Base-by-base conservation (phyloP, 1,139 yeast genomes). In the Geotrichum bryndzae region DNA sequence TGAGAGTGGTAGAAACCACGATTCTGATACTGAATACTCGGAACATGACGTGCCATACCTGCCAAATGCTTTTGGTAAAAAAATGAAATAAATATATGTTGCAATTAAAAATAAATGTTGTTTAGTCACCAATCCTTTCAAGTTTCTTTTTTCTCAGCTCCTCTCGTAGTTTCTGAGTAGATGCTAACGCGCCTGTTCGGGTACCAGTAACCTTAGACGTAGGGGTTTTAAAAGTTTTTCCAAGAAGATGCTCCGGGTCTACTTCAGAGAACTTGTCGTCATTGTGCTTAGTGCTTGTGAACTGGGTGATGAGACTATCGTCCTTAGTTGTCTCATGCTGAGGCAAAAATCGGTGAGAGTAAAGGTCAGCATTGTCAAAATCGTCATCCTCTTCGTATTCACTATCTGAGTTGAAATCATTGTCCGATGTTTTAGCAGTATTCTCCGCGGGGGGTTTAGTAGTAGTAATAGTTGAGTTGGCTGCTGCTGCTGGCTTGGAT, bases 1-100 rank as follows among this genome's bases (percentile, higher is more conserved):
- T 3, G 54, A 46, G 41, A 11, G 27, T 23, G 41, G 45, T 13
- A 27, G 23, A 33, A 31, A 25, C 1, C 52, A 59, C n/a, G 46
- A 56, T 25, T 56, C 59, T n/a, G 62, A 59, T 52, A 59, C 62
- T 6, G 62, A 59, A 46, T 56, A 53, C 51, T 52, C 59, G 3
- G 59, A 56, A 15, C 50, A 50, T 29, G 61, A 54, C 3, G 11
- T 41, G 23, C 58, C 60, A 13, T 52, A 53, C 23, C 53, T 58
- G 31, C 31, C 56, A 25, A 53, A 51, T n/a, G 35, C 35, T 8
- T 41, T n/a, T 54, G 38, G 15, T 33, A 29, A 31, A 41, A n/a
- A 45, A 54, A 45, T 41, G 13, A n/a, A 27, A 15, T 10, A 54
- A 25, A 25, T 23, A 23, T 25, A 38, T 10, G 15, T n/a, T 52